Percentiles rank a stretch among this genome's conserved stretches.
phyloP scores from a whole-genome alignment of 176 grass and related monocot species.

The Microstegium vimineum region DNA sequence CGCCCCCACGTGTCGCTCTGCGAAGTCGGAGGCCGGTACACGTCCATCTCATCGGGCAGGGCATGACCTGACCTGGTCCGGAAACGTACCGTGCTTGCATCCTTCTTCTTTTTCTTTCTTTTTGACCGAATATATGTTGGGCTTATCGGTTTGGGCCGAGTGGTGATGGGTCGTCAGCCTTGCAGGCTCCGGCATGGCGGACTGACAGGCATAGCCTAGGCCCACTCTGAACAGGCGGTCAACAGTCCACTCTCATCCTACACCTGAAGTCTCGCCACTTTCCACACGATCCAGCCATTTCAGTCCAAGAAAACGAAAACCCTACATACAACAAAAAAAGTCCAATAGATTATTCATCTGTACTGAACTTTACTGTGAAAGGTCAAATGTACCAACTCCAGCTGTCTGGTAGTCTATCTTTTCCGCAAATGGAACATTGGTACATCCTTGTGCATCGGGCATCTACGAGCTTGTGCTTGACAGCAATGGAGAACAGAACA shows the following conservation, averaged over 20 bases:
- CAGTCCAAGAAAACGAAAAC: no score
- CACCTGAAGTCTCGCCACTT: no score
- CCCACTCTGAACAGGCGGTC: neutral
- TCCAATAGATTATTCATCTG: neutral
- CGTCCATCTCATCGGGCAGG: neutral
- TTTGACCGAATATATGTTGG: neutral
- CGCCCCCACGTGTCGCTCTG: conserved; percentile 5
- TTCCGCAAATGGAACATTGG: neutral
- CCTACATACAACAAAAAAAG: no score
- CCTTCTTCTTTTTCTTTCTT: neutral
- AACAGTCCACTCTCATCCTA: neutral
- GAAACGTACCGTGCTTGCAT: no score
- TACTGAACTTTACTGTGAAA: neutral
- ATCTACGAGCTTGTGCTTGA: neutral
- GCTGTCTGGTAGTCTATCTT: neutral
- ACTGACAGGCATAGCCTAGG: neutral
- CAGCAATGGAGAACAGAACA: neutral
- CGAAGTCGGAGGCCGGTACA: neutral
- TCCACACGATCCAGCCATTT: no score
- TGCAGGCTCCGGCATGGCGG: no score
- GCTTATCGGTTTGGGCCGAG: neutral
- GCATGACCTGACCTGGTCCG: neutral
- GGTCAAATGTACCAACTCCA: neutral
- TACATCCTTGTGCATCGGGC: neutral
- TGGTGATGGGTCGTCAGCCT: neutral